These are phyloP conservation scores for Cladophialophora exuberans DNA, from an alignment of 2,329 filamentous ascomycete genomes.

Conservation along the genomic window DNA sequence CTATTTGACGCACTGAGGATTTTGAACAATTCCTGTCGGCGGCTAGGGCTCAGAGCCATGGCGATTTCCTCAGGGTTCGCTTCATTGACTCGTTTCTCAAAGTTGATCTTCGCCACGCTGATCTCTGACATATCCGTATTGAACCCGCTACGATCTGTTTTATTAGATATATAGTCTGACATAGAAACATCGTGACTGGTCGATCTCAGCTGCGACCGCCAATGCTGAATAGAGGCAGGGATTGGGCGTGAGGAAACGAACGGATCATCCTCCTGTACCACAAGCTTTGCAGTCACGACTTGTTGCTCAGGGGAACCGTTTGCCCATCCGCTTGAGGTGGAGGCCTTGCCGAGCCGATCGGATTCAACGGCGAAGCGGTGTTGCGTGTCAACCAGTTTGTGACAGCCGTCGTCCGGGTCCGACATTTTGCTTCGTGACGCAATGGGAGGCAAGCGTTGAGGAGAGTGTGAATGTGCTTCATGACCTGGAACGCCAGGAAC, in stretches of 20 bases:
- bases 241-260: slow-evolving; percentile 44
- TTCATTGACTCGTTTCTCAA: slow-evolving; percentile 44
- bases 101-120: slow-evolving; percentile 37
- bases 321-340: slow-evolving; percentile 31
- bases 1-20: slow-evolving; percentile 42
- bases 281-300: slow-evolving; percentile 16
- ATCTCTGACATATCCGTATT: slow-evolving; percentile 47
- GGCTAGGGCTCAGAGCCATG: slow-evolving; percentile 26
- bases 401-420: slow-evolving; percentile 10
- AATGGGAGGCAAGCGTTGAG: slow-evolving; percentile 45
- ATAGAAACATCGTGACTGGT: slow-evolving; percentile 52
- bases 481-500: slow-evolving; percentile 20
- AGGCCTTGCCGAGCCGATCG: slow-evolving; percentile 34
- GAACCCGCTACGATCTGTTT: slow-evolving; percentile 43
- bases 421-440: slow-evolving; percentile 23
- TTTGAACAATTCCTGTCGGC: slow-evolving; percentile 37
- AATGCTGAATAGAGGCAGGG: slow-evolving; percentile 34
- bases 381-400: slow-evolving; percentile 20
- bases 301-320: slow-evolving; percentile 37
- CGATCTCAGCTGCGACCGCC: slow-evolving; percentile 33
- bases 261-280: slow-evolving; percentile 40
- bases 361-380: slow-evolving; percentile 22
- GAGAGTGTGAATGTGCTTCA: slow-evolving; percentile 67
- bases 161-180: slow-evolving; percentile 51
- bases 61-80: slow-evolving; percentile 41